Conservation (phyloP, 2,329 filamentous ascomycete species). For the Monosporascus cannonballus region DNA sequence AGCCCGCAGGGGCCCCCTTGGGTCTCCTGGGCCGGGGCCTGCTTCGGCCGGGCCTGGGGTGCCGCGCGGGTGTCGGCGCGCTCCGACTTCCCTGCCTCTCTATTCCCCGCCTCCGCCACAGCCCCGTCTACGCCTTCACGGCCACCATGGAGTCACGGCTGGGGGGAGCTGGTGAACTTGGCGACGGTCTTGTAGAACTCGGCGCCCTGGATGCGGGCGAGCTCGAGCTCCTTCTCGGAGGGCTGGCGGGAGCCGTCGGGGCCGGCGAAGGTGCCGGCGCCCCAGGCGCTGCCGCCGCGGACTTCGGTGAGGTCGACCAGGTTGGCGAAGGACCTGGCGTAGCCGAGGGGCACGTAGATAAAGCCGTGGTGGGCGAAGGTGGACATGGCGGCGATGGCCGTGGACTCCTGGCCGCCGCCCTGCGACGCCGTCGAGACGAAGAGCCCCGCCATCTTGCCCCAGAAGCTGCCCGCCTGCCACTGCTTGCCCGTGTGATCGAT, state of each 20-base stretch:
- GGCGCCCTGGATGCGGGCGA: slow-evolving; percentile 81
- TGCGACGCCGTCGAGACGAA: slow-evolving; percentile 82
- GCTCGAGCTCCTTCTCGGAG: slow-evolving; percentile 62
- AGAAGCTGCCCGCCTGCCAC: slow-evolving; percentile 72
- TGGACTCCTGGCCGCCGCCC: slow-evolving; percentile 92
- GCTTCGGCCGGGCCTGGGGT: slow-evolving; percentile 12
- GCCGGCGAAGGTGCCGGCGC: slow-evolving; percentile 81
- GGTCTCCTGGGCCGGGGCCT: slow-evolving; percentile 16
- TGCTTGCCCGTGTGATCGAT: slow-evolving; percentile 87
- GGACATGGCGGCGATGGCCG: slow-evolving; percentile 71
- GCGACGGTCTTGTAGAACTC: slow-evolving; percentile 71
- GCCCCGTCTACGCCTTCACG: slow-evolving; percentile 21
- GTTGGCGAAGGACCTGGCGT: slow-evolving; percentile 69
- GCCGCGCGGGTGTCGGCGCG: slow-evolving; percentile 12
- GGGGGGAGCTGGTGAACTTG: slow-evolving; percentile 53
- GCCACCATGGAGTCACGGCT: slow-evolving; percentile 67
- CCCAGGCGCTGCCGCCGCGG: slow-evolving; percentile 86
- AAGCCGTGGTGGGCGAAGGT: slow-evolving; percentile 91
- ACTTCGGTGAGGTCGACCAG: slow-evolving; percentile 70
- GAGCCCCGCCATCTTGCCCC: slow-evolving; percentile 84
- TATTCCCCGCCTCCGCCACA: slow-evolving; percentile 15
- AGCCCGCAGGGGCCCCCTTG: slow-evolving; percentile 66
- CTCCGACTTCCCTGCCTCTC: slow-evolving; percentile 3
- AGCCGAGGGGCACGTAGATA: slow-evolving; percentile 93
- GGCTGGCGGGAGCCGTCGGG: slow-evolving; percentile 82